Evolutionary conservation across 805 yeast genomes (phyloP), one percentile per base, ranked within the genome.

Genomic region (Spathaspora boniae): DNA sequence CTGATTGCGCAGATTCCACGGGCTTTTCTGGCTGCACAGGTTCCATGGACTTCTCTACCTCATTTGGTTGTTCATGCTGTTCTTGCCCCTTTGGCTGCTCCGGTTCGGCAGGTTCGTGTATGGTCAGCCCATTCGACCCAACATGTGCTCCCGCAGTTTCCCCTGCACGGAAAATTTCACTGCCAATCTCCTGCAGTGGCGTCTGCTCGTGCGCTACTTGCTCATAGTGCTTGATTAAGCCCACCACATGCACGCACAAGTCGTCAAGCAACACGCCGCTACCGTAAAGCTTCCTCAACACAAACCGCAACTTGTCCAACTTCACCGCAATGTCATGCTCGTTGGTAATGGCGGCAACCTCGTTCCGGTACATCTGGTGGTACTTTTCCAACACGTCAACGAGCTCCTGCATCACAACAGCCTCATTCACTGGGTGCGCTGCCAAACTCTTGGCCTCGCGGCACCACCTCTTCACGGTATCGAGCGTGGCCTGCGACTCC

Each of bases 271-370:
- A 36, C 6, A 62, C 40, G 3, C 61, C 58, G 29, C 58, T 42
- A 2, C 66, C 65, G 40, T 61, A 62, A 0, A 56, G 26, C 31
- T 58, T 61, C 23, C 68, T 42, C 16, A 60, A 38, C 2, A 48
- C 23, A 33, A 53, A 61, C 32, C 38, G 43, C 19, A 54, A 44
- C 20, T 34, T 33, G 43, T 57, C 65, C 12, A 58, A 21, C 32
- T 48, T 51, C 9, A 38, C 26, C 9, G 26, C 26, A 6, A 37
- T 16, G 4, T 35, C 27, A 6, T 35, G 30, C 17, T 36, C 36
- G 7, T 34, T 28, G 15, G 43, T 44, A 15, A 56, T 46, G 4
- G 33, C 30, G n/a, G 38, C 36, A n/a, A 53, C 37, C 11, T 43
- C 33, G 3, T 26, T 15, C 16, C 18, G 26, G 9, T 46, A 37